These are phyloP conservation scores for Beauveria brongniartii DNA, from an alignment of 2,329 filamentous ascomycete species.

Conservation along the genomic window DNA sequence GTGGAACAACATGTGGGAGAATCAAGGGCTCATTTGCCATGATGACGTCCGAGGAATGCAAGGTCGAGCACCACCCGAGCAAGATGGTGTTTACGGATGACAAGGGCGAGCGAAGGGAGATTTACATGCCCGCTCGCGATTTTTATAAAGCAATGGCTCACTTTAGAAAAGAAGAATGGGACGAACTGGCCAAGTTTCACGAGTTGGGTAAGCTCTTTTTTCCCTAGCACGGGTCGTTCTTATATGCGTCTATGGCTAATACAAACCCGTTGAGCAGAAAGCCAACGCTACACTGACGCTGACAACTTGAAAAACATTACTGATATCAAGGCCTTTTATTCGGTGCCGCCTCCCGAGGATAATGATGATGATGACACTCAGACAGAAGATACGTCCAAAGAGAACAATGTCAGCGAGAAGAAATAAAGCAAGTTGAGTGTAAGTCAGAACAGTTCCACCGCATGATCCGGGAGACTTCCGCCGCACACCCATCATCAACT, in stretches of 20 bases:
- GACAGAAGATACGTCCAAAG: neutral
- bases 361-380: neutral
- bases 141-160: neutral
- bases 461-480: constrained; percentile 65
- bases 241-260: neutral
- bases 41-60: neutral
- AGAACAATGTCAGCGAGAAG: neutral
- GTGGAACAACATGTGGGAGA: neutral
- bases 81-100: neutral
- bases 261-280: neutral
- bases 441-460: constrained; percentile 61
- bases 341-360: neutral
- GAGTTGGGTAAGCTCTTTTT: too few relatives aligned
- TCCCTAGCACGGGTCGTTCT: too few relatives aligned
- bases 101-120: neutral
- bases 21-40: neutral
- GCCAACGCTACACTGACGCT: neutral
- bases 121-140: neutral
- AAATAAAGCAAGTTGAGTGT: neutral
- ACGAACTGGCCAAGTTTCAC: too few relatives aligned
- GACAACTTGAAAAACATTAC: neutral
- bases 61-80: too few relatives aligned
- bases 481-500: constrained; percentile 67
- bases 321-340: neutral
- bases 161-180: neutral